Evolutionary conservation across 176 grass and related monocot species (phyloP), one percentile per base, ranked within the genome.

Genomic region (Bothriochloa decipiens): DNA sequence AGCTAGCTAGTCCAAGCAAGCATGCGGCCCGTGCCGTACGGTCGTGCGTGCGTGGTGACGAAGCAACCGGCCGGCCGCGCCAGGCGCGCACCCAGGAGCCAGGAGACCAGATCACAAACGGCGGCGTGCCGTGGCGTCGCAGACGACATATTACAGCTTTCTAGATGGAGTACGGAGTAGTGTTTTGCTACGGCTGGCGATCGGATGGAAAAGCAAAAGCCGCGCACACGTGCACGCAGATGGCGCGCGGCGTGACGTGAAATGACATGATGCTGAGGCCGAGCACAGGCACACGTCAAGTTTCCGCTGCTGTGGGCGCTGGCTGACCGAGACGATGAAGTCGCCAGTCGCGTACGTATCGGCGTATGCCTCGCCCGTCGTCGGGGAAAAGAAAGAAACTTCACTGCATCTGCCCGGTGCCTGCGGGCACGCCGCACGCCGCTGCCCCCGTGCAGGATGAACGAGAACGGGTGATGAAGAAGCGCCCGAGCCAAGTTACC

Each of bases 361-460:
- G 57, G n/a, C 58, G 58, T 62, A 26, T 62, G 58, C 58, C 58
- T 62, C 58, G 58, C 58, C n/a, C 58, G 58, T 36, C 65, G 32
- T 36, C 32, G 65, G 29, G 64, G 29, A 10, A 36, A 18, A 33
- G 27, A 66, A 67, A 35, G 29, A 68, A 68, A 36, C 14, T 18
- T 17, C 29, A 6, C 29, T 33, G 64, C 64, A 17, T 17, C 28
- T 33, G 28, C 28, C 62, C 2, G 29, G 29, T 32, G 29, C 7
- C n/a, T n/a, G n/a, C n/a, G n/a, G n/a, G n/a, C n/a, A n/a, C n/a
- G n/a, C n/a, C n/a, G n/a, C n/a, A n/a, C n/a, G n/a, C n/a, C n/a
- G 35, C 9, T 25, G 3, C 0, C 37, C 37, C 53, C 53, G 2
- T 57, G 26, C 55, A 57, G 53, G 39, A 5, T 40, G 39, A 39